Conservation (phyloP, 2,329 filamentous ascomycete genomes). For the Diatrype stigma region DNA sequence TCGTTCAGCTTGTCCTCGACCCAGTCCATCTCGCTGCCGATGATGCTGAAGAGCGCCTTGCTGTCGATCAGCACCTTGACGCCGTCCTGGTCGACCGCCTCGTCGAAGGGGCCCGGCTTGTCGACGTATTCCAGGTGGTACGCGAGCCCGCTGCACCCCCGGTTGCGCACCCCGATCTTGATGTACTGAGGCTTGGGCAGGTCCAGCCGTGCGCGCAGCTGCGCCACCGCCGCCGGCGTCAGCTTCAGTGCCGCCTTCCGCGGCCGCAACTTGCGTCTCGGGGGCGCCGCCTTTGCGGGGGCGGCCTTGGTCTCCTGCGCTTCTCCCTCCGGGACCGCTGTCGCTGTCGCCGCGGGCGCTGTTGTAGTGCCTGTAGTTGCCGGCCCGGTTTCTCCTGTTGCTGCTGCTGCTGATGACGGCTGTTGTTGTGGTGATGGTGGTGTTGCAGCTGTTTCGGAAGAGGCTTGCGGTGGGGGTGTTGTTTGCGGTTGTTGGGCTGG, state of each 20-base stretch:
- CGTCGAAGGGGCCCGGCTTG: constrained; percentile 82
- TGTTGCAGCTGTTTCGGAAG: not conserved
- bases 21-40: constrained; percentile 99
- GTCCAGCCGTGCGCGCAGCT: constrained; percentile 71
- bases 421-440: constrained; percentile 1
- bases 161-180: constrained; percentile 88
- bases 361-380: constrained; percentile 33
- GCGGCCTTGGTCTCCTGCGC: constrained; percentile 62
- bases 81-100: constrained; percentile 90
- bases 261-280: constrained; percentile 66
- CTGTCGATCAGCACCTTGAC: constrained; percentile 95
- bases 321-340: constrained; percentile 56
- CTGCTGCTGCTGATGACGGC: constrained; percentile 3
- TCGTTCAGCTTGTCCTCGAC: constrained; percentile 90
- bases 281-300: constrained; percentile 38
- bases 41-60: constrained; percentile 96
- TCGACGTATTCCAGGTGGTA: constrained; percentile 96
- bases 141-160: constrained; percentile 87
- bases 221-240: constrained; percentile 72
- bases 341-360: constrained; percentile 36
- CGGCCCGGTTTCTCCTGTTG: constrained; percentile 30
- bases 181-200: constrained; percentile 90
- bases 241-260: constrained; percentile 91
- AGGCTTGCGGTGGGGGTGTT: not conserved
- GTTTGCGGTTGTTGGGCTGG: constrained; percentile 2